Base-by-base conservation (phyloP, 1,284 basidiomycete genomes). In the Golubevia sp. region DNA sequence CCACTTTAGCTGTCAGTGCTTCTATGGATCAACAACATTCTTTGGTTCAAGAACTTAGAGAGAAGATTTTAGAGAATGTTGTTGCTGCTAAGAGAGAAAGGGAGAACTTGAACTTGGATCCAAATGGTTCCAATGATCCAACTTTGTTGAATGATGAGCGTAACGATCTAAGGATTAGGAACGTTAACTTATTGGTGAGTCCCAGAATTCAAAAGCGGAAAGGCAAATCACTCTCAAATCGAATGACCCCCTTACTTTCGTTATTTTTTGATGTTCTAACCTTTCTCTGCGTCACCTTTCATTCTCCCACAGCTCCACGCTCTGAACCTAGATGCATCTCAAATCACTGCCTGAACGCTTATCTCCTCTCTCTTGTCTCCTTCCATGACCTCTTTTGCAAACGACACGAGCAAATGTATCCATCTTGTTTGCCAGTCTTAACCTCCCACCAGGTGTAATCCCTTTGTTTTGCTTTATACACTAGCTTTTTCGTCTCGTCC, bases 11-110 rank as follows among this genome's bases (percentile, higher is more conserved):
- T 2, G 87, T 97, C 56, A 92, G 93, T 70, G 91, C 93, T 11
- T 88, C 89, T 54, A 87, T 89, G 58, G 91, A 94, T 74, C 93
- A 98, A 80, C 88, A 89, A 82, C 91, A 93, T 69, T 86, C 90
- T 57, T 88, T 99, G 49, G 94, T 99, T 21, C 89, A 90, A 49
- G 88, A 90, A 53, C 86, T 98, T 53, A 90, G 94, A 63, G 96
- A 97, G 74, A 96, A 97, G 85, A 91, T 97, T 20, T 87, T 96
- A 49, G 92, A 94, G 73, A 93, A 92, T 71, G 91, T 96, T 25
- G 84, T 90, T 63, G 89, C 88, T 53, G 92, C 90, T 20, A 91
- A 89, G 77, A 90, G 57, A 38, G 25, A 52, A 52, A 18, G 57
- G 23, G 13, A 20, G 15, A 18, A 49, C 20, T 26, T 23, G 3